Evolutionary conservation across 1,284 basidiomycete genomes (phyloP).

Genomic region (Cryptococcus deneoformans): DNA sequence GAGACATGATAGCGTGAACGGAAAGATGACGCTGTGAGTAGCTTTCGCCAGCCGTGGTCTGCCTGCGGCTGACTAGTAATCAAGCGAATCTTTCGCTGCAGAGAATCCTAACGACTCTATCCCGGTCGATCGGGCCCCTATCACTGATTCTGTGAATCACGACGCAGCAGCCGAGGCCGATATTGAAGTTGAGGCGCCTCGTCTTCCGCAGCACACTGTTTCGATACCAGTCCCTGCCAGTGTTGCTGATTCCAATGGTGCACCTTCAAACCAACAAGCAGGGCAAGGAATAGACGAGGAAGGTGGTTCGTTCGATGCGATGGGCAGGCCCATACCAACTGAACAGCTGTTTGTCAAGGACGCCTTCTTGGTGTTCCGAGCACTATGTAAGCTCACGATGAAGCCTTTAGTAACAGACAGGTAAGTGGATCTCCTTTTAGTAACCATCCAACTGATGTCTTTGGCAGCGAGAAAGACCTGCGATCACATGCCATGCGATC

Average conservation of each 20-base stretch:
- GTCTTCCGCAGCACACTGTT: conserved; percentile 29
- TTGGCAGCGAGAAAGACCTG: conserved; percentile 60
- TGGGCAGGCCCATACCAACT: conserved; percentile 43
- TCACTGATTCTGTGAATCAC: conserved; percentile 8
- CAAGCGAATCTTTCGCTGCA: not conserved
- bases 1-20: conserved; percentile 37
- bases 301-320: conserved; percentile 31
- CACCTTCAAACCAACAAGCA: not conserved
- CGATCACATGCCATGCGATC: conserved; percentile 96
- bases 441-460: too few species aligned
- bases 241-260: not conserved
- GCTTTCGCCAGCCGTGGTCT: too few species aligned
- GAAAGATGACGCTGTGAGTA: conserved; percentile 13
- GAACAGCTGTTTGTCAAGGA: conserved; percentile 90
- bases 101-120: conserved; percentile 42
- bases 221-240: conserved; percentile 26
- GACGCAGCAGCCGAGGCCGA: conserved; percentile 2
- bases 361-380: conserved; percentile 92
- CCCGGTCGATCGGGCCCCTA: conserved; percentile 31
- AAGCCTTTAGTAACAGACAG: conserved; percentile 90
- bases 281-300: conserved; percentile 17
- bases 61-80: not conserved
- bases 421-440: conserved; percentile 52
- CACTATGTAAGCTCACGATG: conserved; percentile 97
- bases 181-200: conserved; percentile 9